Evolutionary conservation across 805 yeast species (phyloP).

Genomic region (Candida nonsorbophila): DNA sequence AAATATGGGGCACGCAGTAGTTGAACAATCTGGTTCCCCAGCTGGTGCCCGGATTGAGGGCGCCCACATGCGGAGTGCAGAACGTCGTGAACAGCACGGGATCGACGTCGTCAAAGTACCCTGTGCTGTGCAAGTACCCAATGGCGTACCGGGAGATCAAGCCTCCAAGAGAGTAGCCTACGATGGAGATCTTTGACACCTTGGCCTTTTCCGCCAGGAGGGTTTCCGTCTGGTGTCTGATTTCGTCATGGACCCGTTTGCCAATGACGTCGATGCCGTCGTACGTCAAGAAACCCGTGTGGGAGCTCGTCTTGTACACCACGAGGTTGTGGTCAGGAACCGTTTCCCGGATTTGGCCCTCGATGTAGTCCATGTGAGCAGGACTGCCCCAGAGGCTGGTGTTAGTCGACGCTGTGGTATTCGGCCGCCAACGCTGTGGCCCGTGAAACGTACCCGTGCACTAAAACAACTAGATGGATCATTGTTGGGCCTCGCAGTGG

Average conservation of each 20-base stretch:
- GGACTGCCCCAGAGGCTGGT: slow-evolving; percentile 69
- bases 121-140: slow-evolving; percentile 47
- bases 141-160: slow-evolving; percentile 35
- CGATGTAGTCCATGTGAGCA: slow-evolving; percentile 60
- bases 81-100: slow-evolving; percentile 55
- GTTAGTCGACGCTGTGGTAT: slow-evolving; percentile 5
- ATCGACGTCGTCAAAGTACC: slow-evolving; percentile 46
- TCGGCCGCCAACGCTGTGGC: slow-evolving; percentile 1
- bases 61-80: slow-evolving; percentile 65
- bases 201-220: slow-evolving; percentile 6
- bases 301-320: slow-evolving; percentile 52
- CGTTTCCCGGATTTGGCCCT: slow-evolving; percentile 35
- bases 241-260: slow-evolving; percentile 65
- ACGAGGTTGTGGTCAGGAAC: slow-evolving; percentile 23
- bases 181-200: slow-evolving; percentile 31
- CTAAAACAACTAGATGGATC: slow-evolving; percentile 69
- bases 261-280: slow-evolving; percentile 90
- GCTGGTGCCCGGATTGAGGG: slow-evolving; percentile 43
- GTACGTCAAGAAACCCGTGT: slow-evolving; percentile 71
- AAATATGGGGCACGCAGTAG: slow-evolving; percentile 52
- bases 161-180: slow-evolving; percentile 42
- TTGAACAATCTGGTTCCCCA: slow-evolving; percentile 45
- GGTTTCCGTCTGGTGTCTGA: slow-evolving; percentile 21
- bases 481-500: too few species aligned
- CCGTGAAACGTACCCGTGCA: slow-evolving; percentile 57